These are phyloP conservation scores for Schizosaccharomyces lindneri DNA, from an alignment of 805 yeast genomes.

Conservation along the genomic window DNA sequence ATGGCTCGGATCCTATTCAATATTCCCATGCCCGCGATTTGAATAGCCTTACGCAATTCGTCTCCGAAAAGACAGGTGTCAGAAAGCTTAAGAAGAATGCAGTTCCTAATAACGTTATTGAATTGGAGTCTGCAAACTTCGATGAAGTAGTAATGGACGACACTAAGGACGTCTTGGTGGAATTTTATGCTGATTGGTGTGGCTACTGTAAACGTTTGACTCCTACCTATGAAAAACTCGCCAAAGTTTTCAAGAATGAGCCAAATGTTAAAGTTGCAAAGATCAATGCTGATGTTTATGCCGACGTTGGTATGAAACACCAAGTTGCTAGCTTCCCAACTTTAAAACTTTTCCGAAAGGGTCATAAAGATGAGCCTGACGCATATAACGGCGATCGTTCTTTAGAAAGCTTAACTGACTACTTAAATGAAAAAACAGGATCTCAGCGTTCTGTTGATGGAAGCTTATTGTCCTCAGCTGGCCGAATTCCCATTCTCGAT, in stretches of 20 bases:
- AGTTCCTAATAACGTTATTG: constrained; percentile 7
- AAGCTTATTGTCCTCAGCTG: constrained; percentile 17
- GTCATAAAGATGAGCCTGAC: constrained; percentile 35
- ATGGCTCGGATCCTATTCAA: constrained; percentile 13
- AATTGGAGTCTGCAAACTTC: constrained; percentile 20
- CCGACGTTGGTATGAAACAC: constrained; percentile 34
- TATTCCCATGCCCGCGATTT: constrained; percentile 19
- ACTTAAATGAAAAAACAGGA: constrained; percentile 42
- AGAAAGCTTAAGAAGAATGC: constrained; percentile 3
- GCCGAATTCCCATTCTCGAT: constrained; percentile 17
- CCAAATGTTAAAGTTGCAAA: constrained; percentile 48
- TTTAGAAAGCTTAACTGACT: constrained; percentile 40
- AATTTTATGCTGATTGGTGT: constrained; percentile 48
- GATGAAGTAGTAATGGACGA: constrained; percentile 18
- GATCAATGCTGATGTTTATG: constrained; percentile 68
- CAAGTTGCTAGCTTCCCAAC: constrained; percentile 72
- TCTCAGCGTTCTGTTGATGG: constrained; percentile 25
- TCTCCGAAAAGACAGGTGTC: constrained; percentile 14
- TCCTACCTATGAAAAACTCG: constrained; percentile 31
- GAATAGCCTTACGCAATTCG: constrained; percentile 30
- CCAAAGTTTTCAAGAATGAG: background rate
- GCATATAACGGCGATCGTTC: constrained; percentile 49
- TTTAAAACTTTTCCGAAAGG: constrained; percentile 22
- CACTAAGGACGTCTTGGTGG: constrained; percentile 20
- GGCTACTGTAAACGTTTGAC: constrained; percentile 67